Evolutionary conservation across 306 rosid species (phyloP), one percentile per base, ranked within the genome.

Genomic region (Sicyos edulis): DNA sequence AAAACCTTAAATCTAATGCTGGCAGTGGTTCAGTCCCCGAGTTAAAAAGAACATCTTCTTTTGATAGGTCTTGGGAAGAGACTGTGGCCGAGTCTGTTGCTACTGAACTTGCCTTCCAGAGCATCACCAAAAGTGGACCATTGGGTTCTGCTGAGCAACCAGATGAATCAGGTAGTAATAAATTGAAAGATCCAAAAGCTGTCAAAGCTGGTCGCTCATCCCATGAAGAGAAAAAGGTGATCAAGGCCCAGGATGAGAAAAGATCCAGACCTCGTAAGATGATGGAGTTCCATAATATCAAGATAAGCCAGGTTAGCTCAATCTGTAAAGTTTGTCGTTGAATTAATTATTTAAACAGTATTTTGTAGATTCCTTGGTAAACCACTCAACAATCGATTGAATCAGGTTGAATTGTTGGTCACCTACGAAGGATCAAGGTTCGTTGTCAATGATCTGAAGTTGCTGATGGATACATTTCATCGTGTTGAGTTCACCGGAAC

Each of bases 251-350:
- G 53, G 99, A 91, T 77, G 99, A 89, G 76, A 95, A 91, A 86
- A 86, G 90, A 85, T 81, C 97, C 72, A 87, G 95, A 83, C 99
- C 97, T 24, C 85, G 89, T 54, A 95, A 89, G 82, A 77, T 91
- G 99, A 95, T 86, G 96, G 99, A 95, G 88, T 95, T 95, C 74
- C 91, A 89, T 81, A 86, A 89, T 82, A 91, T 95, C 83, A 95
- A 89, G 87, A 95, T 95, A 61, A 95, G 99, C 74, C 99, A 90
- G 99, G 99, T 93, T 37, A 60, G 87, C 84, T 50, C 52, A 42
- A 53, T 81, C 76, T 76, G 71, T 47, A 67, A 22, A 17, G 7
- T 49, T 50, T 8, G 21, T 68, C 12, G 24, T 68, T 14, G 72
- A 67, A 45, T 45, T 22, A 67, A 14, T 7, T 47, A 17, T 47